Base-by-base conservation (phyloP, 2,329 filamentous ascomycete genomes). In the Pseudocercospora crystallina region DNA sequence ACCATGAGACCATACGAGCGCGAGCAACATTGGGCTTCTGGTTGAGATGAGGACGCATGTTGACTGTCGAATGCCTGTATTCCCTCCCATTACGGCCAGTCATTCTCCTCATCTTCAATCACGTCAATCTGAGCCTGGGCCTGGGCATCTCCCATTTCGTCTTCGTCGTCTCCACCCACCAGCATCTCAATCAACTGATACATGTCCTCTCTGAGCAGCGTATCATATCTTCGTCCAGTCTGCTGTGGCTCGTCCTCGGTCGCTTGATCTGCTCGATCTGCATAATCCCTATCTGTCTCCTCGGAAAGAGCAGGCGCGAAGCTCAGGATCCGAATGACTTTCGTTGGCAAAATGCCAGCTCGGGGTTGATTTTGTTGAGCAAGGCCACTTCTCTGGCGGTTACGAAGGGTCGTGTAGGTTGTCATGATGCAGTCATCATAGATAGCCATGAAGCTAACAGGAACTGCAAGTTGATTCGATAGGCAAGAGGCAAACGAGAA, bases 391-490 rank as follows among this genome's bases (percentile, higher is more conserved):
- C 62, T 44, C 8, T 36, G 32, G 37, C 33, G 48, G 35, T 46
- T 59, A 69, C 69, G 43, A 13, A 51, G 31, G 5, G 70, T 71
- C 2, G 71, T 72, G 51, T 71, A 76, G 2, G 73, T 76, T 20
- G 66, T 69, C 70, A 77, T 74, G 44, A 77, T 70, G 33, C 72
- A 73, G 60, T 77, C 75, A 43, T 76, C 73, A 43, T 69, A 76
- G 8, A 77, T 46, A 0, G 63, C 69, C 75, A 77, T 77, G 59
- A 74, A 77, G 51, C 71, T 74, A 20, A 76, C 70, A 0, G 75
- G 74, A 0, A 73, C 69, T 0, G 68, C 61, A n/a, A 74, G 62
- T 52, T 69, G 69, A 1, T 67, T 64, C 5, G 67, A 63, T 5
- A 69, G 68, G 50, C 68, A 69, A 1, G 71, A 72, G 3, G 66